These are phyloP conservation scores for Litsea cubeba DNA, from an alignment of 164 flowering plant genomes.

Conservation along the genomic window DNA sequence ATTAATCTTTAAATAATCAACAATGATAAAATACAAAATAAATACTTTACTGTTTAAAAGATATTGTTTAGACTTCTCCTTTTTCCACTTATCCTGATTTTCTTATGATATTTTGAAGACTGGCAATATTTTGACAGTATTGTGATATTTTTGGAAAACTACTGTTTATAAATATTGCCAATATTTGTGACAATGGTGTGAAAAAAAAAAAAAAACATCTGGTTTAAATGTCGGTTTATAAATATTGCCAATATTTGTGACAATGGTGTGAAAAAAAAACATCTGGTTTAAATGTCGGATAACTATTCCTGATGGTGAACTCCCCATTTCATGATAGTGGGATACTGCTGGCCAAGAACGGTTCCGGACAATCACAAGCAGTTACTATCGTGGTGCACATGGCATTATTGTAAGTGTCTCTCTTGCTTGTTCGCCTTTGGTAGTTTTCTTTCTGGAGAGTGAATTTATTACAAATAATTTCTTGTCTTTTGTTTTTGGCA, in stretches of 20 bases:
- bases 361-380: conserved; percentile 79
- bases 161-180: too few species aligned
- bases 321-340: conserved; percentile 40
- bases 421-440: neutral
- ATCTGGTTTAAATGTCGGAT: neutral
- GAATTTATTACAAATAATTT: neutral
- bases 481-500: conserved; percentile 2
- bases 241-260: too few species aligned
- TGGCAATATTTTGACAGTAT: too few species aligned
- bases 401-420: conserved; percentile 64
- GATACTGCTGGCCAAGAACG: conserved; percentile 89
- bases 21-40: too few species aligned
- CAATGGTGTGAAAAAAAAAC: neutral
- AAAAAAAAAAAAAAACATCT: neutral
- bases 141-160: too few species aligned
- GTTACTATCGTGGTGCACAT: conserved; percentile 88
- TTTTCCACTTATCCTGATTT: too few species aligned
- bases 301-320: neutral
- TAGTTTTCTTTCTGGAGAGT: neutral
- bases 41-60: too few species aligned
- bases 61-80: too few species aligned
- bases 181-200: neutral
- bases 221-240: too few species aligned
- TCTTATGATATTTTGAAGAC: too few species aligned
- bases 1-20: too few species aligned